These are phyloP conservation scores for Chrysoporthe austroafricana DNA, from an alignment of 2,329 filamentous ascomycete species.

Conservation along the genomic window DNA sequence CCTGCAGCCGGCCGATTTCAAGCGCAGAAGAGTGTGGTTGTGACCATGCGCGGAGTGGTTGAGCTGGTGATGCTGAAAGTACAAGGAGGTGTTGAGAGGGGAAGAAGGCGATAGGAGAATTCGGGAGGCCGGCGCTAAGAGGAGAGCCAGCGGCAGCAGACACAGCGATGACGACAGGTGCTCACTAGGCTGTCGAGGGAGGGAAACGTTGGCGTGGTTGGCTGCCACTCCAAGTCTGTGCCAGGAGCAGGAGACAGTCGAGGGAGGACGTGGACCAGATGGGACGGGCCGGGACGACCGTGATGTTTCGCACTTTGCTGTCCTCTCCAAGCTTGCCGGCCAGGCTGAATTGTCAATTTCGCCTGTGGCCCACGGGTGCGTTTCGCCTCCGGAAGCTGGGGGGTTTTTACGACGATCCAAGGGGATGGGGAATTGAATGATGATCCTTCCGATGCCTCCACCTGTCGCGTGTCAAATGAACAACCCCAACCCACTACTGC, in stretches of 20 bases:
- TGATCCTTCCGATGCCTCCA: conserved; percentile 7
- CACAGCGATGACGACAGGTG: background rate
- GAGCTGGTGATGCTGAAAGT: background rate
- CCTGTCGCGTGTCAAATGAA: conserved; percentile 9
- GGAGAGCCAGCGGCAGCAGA: background rate
- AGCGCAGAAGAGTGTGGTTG: conserved; percentile 26
- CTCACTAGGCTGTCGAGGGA: background rate
- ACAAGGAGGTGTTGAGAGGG: background rate
- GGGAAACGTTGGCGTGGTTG: too few relatives aligned
- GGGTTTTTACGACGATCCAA: background rate
- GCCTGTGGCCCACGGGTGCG: conserved; percentile 2
- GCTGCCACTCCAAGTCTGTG: background rate
- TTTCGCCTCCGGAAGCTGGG: background rate
- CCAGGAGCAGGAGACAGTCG: background rate
- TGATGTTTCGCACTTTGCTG: background rate
- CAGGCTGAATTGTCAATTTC: background rate
- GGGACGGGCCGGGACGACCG: background rate
- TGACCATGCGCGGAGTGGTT: conserved; percentile 14
- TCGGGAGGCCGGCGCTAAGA: background rate
- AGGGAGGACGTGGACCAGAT: background rate
- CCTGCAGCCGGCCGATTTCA: conserved; percentile 21
- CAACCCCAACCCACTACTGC: conserved; percentile 11
- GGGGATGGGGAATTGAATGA: background rate
- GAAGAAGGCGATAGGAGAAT: background rate
- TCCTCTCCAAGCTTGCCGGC: background rate